Evolutionary conservation across 192 early-diverging fungal species (phyloP).

Genomic region (Lunasporangiospora selenospora): DNA sequence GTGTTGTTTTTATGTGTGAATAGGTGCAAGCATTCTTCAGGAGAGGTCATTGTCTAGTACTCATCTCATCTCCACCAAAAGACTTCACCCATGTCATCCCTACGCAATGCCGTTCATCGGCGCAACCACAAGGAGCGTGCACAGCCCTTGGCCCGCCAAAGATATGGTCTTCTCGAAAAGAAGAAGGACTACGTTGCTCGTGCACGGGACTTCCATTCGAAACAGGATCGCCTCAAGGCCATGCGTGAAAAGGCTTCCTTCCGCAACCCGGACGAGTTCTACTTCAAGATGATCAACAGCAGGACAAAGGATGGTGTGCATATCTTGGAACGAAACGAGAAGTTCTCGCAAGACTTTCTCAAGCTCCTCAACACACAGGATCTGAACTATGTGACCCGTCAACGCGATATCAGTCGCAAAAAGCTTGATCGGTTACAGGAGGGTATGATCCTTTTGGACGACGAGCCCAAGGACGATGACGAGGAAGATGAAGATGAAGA

Average conservation of each 20-base stretch:
- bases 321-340: slow-evolving; percentile 72
- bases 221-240: slow-evolving; percentile 85
- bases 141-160: slow-evolving; percentile 68
- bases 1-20: too few species aligned
- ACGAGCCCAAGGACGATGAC: slow-evolving; percentile 42
- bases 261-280: slow-evolving; percentile 98
- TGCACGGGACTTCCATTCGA: slow-evolving; percentile 87
- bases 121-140: slow-evolving; percentile 91
- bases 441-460: slow-evolving; percentile 70
- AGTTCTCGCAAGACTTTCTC: slow-evolving; percentile 77
- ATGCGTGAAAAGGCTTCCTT: slow-evolving; percentile 86
- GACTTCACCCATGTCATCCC: slow-evolving; percentile 58
- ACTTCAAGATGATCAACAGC: slow-evolving; percentile 94
- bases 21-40: too few species aligned
- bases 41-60: too few species aligned
- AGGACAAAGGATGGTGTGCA: slow-evolving; percentile 89
- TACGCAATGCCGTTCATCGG: slow-evolving; percentile 85
- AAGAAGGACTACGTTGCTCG: slow-evolving; percentile 98
- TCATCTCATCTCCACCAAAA: not conserved
- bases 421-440: slow-evolving; percentile 82
- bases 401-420: slow-evolving; percentile 78
- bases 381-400: slow-evolving; percentile 83
- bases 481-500: slow-evolving; percentile 47
- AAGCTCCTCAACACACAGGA: slow-evolving; percentile 94
- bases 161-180: slow-evolving; percentile 90